Evolutionary conservation across 306 rosid genomes (phyloP).

Genomic region (Lupinus albus): DNA sequence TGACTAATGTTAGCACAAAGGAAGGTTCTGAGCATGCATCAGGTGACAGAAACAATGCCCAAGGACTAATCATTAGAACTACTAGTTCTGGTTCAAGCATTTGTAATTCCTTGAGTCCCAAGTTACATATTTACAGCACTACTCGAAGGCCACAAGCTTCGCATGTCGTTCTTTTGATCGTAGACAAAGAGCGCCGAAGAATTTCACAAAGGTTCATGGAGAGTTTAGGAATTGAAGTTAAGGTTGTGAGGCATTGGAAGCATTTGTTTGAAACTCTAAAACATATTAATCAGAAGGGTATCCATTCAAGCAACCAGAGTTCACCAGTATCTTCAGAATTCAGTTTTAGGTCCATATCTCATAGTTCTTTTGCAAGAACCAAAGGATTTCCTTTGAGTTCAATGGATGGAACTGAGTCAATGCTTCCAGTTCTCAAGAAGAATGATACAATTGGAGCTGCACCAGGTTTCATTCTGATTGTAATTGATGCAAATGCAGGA

Average conservation of each 20-base stretch:
- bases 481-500: constrained; percentile 48
- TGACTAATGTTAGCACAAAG: constrained; percentile 16
- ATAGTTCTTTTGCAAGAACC: constrained; percentile 14
- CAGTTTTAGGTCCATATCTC: constrained; percentile 27
- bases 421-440: constrained; percentile 36
- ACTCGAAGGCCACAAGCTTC: constrained; percentile 53
- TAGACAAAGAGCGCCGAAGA: constrained; percentile 30
- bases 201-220: constrained; percentile 40
- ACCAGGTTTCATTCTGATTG: constrained; percentile 38
- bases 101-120: constrained; percentile 47
- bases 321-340: constrained; percentile 39
- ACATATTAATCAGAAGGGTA: constrained; percentile 37
- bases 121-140: constrained; percentile 30
- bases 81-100: constrained; percentile 44
- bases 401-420: constrained; percentile 34
- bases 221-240: constrained; percentile 45
- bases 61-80: background rate
- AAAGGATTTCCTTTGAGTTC: constrained; percentile 37
- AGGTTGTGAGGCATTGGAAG: constrained; percentile 36
- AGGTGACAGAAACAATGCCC: constrained; percentile 27
- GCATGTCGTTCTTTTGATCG: constrained; percentile 38
- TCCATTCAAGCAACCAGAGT: constrained; percentile 13
- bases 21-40: constrained; percentile 43
- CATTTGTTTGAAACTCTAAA: constrained; percentile 32
- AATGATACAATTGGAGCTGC: constrained; percentile 28